Evolutionary conservation across 768 basidiomycete genomes (phyloP), one percentile per base, ranked within the genome.

Genomic region (Leccinum subtestaceum): DNA sequence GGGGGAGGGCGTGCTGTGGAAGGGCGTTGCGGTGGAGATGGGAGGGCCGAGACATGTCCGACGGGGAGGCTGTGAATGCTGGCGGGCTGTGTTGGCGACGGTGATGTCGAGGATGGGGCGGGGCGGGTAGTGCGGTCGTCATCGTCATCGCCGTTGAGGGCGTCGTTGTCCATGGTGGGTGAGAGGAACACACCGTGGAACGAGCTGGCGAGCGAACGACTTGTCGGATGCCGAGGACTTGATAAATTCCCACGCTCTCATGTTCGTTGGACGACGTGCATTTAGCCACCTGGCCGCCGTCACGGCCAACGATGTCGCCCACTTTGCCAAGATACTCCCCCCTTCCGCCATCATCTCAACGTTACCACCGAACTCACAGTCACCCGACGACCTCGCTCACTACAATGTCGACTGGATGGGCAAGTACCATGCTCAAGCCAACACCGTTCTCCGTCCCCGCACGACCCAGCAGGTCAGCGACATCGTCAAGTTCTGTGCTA

Each of bases 381-480:
- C 83, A n/a, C 40, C 77, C 8, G 78, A 85, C 11, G 95, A 97
- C 62, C 82, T 98, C 29, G 79, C 80, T 3, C 79, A 76, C 2
- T 96, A 82, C 80, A 98, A 99, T 73, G 77, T 81, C 63, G 96
- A 99, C 73, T 97, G 95, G 95, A 93, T 97, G 88, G 88, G 88
- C 66, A 96, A 96, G 73, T 98, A 95, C 72, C 81, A 81, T 55
- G 97, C 96, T n/a, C 74, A 78, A 17, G 85, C 92, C 9, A 85
- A 86, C 15, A 89, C 94, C 27, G 91, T 99, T 12, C 78, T 98
- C 53, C 93, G 89, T 70, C 97, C 97, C 5, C 91, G 87, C 65
- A 86, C 90, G 2, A 90, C 92, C 0, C 76, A 90, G 60, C 87
- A 99, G 76, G 94, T 98, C 70, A 89, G 88, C 72, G 78, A 89